Evolutionary conservation across 176 grass and related monocot species (phyloP), one percentile per base, ranked within the genome.

Genomic region (Avena sativa): DNA sequence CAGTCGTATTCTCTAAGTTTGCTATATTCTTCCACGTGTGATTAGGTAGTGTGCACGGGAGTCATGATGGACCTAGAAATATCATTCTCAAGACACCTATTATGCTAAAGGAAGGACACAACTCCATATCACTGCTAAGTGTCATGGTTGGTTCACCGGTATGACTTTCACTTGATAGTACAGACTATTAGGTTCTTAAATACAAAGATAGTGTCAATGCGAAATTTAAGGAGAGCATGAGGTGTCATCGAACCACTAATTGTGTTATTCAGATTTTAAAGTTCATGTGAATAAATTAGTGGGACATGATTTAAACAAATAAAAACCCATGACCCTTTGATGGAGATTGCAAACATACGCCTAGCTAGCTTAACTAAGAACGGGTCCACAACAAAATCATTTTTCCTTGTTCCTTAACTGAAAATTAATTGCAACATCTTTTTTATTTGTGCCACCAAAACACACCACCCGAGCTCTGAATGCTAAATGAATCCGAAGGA

Each of bases 121-220:
- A 97, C 78, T 84, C 26, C 62, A 90, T 97, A 74, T 85, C 92
- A 66, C 84, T 97, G 51, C 81, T 97, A 50, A 94, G 92, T 60
- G 92, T 84, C 58, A 92, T 97, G 94, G 88, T 97, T 53, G 94
- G 92, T 52, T 88, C 92, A 20, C 92, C 92, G 80, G 94, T 97
- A 82, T 74, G 78, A 79, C 70, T 88, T 53, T 60, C 62, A 83
- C 10, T n/a, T 89, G 7, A 15, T 57, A 72, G n/a, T 83, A 86
- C 60, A 51, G 51, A 46, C 46, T 36, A 30, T 25, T 15, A 72
- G 62, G 21, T 32, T 38, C 28, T 38, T 11, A 72, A 74, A 81
- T 60, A 65, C 16, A 6, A 65, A 75, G 74, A 34, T 1, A 81
- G 50, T 5, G 47, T 55, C 6, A 9, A 58, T 59, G 26, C 0